A percentile compares a stretch with the other conserved stretches of the same genome.
phyloP scores from a whole-genome alignment of 331 rosid genomes.

The Rhamnella rubrinervis region DNA sequence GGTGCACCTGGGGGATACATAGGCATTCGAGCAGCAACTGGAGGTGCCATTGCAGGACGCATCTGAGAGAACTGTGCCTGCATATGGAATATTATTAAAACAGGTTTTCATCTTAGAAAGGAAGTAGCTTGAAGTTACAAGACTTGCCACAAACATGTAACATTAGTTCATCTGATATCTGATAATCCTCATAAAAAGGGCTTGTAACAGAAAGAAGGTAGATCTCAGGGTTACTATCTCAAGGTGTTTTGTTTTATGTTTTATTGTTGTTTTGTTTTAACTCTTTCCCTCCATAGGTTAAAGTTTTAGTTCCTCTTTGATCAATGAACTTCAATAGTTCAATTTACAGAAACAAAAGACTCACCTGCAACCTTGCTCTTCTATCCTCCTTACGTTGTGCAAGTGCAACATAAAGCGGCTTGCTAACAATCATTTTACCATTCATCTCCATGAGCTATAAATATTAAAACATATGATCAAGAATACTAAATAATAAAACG shows the following conservation, averaged over 20 bases:
- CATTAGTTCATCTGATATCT: too few relatives aligned
- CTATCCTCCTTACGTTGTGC: conserved; percentile 64
- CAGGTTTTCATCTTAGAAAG: background rate
- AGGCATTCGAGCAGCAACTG: conserved; percentile 47
- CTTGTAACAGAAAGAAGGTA: too few relatives aligned
- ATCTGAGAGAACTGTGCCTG: conserved; percentile 45
- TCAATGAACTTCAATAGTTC: background rate
- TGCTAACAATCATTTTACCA: conserved; percentile 51
- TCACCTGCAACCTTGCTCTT: conserved; percentile 56
- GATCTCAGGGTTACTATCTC: too few relatives aligned
- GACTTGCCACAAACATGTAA: too few relatives aligned
- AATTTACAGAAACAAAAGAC: background rate
- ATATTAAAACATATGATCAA: background rate
- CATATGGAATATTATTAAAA: background rate
- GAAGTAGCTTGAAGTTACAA: background rate
- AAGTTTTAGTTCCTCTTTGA: background rate
- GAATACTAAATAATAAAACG: background rate
- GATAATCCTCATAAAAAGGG: too few relatives aligned
- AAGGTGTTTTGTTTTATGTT: too few relatives aligned
- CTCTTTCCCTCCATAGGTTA: too few relatives aligned
- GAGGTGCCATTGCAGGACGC: conserved; percentile 37
- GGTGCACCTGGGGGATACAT: conserved; percentile 44
- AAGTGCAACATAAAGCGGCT: conserved; percentile 58
- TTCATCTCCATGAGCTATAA: conserved; percentile 57
- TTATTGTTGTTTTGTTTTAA: too few relatives aligned